Evolutionary conservation across 768 basidiomycete species (phyloP).

Genomic region (Mycena olivaceomarginata): DNA sequence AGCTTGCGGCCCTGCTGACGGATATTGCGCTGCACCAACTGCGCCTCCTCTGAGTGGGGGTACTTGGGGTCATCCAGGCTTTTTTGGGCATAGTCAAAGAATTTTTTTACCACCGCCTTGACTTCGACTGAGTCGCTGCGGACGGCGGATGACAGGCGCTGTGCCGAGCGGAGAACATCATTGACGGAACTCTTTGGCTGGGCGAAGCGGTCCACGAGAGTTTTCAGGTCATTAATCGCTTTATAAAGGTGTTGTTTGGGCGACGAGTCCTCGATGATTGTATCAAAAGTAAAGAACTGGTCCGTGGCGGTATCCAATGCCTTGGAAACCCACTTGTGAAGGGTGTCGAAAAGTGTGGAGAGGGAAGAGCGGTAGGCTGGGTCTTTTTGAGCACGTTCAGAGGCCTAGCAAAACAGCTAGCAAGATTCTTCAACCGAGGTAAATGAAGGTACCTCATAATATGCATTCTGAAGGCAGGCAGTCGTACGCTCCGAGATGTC

Average conservation of each 20-base stretch:
- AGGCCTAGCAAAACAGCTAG: conserved; percentile 63
- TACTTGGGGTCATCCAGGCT: conserved; percentile 72
- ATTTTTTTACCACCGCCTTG: conserved; percentile 73
- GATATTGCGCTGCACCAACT: conserved; percentile 64
- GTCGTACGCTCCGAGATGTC: conserved; percentile 66
- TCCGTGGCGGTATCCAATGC: conserved; percentile 71
- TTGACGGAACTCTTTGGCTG: conserved; percentile 66
- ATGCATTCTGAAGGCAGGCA: conserved; percentile 68
- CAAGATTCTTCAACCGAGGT: neutral
- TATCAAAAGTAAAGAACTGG: conserved; percentile 62
- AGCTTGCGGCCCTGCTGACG: conserved; percentile 70
- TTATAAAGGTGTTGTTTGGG: conserved; percentile 37
- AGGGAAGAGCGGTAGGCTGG: conserved; percentile 75
- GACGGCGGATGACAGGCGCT: conserved; percentile 67
- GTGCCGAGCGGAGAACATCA: conserved; percentile 64
- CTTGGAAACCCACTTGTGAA: conserved; percentile 74
- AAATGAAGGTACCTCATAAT: conserved; percentile 63
- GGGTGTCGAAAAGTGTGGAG: conserved; percentile 72
- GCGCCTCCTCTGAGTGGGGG: conserved; percentile 69
- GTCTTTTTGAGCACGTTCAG: conserved; percentile 79
- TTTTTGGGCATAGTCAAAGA: conserved; percentile 66
- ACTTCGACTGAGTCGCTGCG: conserved; percentile 70
- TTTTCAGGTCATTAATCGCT: conserved; percentile 54
- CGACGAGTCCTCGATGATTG: conserved; percentile 33
- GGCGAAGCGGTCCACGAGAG: conserved; percentile 71